Evolutionary conservation across 2,329 filamentous ascomycete species (phyloP).

Genomic region (Fusarium avenaceum): DNA sequence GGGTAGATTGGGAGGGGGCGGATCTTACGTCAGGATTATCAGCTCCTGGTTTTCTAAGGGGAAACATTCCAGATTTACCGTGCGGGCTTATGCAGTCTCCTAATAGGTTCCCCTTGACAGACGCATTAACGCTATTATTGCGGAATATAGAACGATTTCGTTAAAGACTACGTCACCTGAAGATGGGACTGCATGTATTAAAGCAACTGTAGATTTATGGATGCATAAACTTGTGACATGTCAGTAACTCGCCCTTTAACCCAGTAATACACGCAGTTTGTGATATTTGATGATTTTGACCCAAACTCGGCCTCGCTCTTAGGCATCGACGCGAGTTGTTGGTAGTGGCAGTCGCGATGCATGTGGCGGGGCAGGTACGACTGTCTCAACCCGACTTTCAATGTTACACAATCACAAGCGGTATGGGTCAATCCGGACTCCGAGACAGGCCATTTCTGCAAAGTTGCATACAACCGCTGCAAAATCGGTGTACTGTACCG

Average conservation of each 20-base stretch:
- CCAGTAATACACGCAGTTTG: no score
- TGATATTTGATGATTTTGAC: no score
- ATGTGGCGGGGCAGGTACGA: constrained; percentile 10
- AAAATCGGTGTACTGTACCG: no score
- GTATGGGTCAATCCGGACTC: constrained; percentile 5
- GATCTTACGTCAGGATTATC: neutral
- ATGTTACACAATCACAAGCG: constrained; percentile 7
- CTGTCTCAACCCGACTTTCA: neutral
- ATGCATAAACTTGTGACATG: no score
- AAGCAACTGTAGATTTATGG: no score
- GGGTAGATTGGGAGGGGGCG: fast-evolving
- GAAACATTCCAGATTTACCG: neutral
- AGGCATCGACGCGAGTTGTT: constrained; percentile 24
- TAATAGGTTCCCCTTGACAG: no score
- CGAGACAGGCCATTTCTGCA: neutral
- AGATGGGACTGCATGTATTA: no score
- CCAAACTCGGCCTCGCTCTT: constrained; percentile 33
- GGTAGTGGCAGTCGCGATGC: neutral
- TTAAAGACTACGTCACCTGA: no score
- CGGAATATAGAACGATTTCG: no score
- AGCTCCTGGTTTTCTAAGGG: neutral
- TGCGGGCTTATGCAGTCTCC: no score
- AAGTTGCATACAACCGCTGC: no score
- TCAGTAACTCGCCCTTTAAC: fast-evolving
- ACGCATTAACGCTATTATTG: no score